Evolutionary conservation across 495 filamentous ascomycete genomes (phyloP), one percentile per base, ranked within the genome.

Genomic region (Halenospora varia): DNA sequence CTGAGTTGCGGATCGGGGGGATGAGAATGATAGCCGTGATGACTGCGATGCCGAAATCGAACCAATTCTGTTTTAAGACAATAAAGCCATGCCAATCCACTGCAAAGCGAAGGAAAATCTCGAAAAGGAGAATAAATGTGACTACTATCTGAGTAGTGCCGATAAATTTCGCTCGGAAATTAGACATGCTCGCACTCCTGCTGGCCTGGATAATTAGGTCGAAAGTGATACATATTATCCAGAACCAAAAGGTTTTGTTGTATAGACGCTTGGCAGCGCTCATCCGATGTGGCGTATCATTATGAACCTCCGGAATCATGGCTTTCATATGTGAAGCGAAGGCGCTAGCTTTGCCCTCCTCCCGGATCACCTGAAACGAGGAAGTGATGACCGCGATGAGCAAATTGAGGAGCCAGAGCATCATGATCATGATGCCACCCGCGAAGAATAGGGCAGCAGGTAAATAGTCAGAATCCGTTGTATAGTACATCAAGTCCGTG

Each of bases 351-450:
- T 88, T 89, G 72, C 91, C 95, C 69, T 99, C 94, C 71, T 99
- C 94, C 59, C 94, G 83, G 62, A 97, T 99, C 60, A 99, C 89
- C 70, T 99, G 95, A 67, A 99, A 97, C 8, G 94, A 96, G 20
- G 93, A 94, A 0, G 94, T 99, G 65, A 99, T 99, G 55, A 99
- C 95, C 10, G 94, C 94, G 67, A 99, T 94, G 23, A 99, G 77
- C 74, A 99, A 82, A 71, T 96, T 97, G 56, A 93, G 90, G 66
- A 99, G 80, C 94, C 94, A 99, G 29, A 99, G 78, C 73, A 87
- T 94, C 80, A 99, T 82, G 65, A 99, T 90, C 45, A 99, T 84
- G 66, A 96, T 87, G 1, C 89, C 91, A 56, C 79, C 81, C 23
- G 87, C 91, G 61, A 95, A 96, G 73, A 92, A 96, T 6, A 94